Conservation (phyloP, 2,329 filamentous ascomycete genomes). For the Arachnopeziza araneosa region DNA sequence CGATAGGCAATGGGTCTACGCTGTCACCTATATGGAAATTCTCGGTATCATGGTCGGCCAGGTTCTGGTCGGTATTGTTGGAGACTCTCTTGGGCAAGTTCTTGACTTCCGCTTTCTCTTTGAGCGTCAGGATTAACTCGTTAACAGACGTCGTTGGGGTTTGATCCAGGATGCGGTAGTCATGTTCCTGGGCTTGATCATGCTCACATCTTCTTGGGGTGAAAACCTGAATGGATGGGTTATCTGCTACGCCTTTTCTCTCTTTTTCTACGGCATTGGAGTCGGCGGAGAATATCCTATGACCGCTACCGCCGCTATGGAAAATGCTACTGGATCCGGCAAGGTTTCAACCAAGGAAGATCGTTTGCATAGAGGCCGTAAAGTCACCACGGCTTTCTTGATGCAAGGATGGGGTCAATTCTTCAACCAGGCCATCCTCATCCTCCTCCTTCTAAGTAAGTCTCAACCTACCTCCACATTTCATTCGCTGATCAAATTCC, state of each 20-base stretch:
- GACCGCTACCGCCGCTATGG: conserved; percentile 92
- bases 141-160: conserved; percentile 76
- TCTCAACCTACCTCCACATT: not conserved
- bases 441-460: conserved; percentile 63
- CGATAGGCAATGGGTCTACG: conserved; percentile 71
- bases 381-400: conserved; percentile 91
- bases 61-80: conserved; percentile 75
- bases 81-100: conserved; percentile 52
- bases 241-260: conserved; percentile 90
- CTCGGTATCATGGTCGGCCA: conserved; percentile 93
- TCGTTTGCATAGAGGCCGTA: conserved; percentile 89
- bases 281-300: conserved; percentile 91
- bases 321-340: conserved; percentile 79
- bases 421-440: conserved; percentile 85
- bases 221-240: conserved; percentile 86
- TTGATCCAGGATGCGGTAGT: conserved; percentile 91
- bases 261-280: conserved; percentile 81
- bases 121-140: not conserved
- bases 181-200: conserved; percentile 89
- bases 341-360: conserved; percentile 87
- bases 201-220: conserved; percentile 90
- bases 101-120: not conserved
- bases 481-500: not conserved
- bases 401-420: conserved; percentile 99
- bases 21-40: conserved; percentile 88